phyloP scores from a whole-genome alignment of 495 filamentous ascomycete species.

The Letharia columbiana region DNA sequence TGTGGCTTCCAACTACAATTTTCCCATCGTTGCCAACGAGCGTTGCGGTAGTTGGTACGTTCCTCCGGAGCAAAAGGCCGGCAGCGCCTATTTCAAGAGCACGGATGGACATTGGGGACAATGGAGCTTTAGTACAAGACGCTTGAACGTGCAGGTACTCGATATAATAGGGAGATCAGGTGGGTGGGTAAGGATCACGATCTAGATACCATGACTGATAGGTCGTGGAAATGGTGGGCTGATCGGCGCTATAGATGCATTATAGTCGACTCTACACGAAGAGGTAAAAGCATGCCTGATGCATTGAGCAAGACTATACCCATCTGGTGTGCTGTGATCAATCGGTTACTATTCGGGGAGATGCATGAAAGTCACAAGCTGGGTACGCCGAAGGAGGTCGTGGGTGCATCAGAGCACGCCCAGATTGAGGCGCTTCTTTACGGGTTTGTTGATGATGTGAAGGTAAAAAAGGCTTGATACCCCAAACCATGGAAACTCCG shows the following conservation, averaged over 20 bases:
- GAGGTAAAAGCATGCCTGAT: constrained; percentile 93
- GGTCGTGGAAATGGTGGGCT: not conserved
- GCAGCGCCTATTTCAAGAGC: constrained; percentile 90
- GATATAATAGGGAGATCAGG: constrained; percentile 48
- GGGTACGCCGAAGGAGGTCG: constrained; percentile 54
- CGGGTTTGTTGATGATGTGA: constrained; percentile 55
- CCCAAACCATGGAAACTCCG: not conserved
- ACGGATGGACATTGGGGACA: constrained; percentile 88
- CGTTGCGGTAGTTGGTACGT: constrained; percentile 97
- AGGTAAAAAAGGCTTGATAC: constrained; percentile 30
- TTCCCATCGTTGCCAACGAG: constrained; percentile 91
- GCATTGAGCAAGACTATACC: constrained; percentile 88
- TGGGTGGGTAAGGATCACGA: constrained; percentile 45
- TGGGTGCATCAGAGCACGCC: constrained; percentile 66
- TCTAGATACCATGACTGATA: constrained; percentile 11
- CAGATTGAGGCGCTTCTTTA: constrained; percentile 65
- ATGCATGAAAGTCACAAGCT: constrained; percentile 42
- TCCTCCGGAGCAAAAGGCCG: constrained; percentile 51
- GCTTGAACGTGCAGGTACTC: constrained; percentile 78
- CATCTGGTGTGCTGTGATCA: constrained; percentile 84
- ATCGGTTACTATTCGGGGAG: constrained; percentile 65
- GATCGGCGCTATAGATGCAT: constrained; percentile 51
- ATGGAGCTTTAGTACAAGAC: constrained; percentile 78
- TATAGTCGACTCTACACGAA: constrained; percentile 88
- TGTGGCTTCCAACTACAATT: constrained; percentile 41